A percentile compares a stretch with the other conserved stretches of the same genome.
Conservation (phyloP, 257 asterid species). For the Lantana camara region DNA sequence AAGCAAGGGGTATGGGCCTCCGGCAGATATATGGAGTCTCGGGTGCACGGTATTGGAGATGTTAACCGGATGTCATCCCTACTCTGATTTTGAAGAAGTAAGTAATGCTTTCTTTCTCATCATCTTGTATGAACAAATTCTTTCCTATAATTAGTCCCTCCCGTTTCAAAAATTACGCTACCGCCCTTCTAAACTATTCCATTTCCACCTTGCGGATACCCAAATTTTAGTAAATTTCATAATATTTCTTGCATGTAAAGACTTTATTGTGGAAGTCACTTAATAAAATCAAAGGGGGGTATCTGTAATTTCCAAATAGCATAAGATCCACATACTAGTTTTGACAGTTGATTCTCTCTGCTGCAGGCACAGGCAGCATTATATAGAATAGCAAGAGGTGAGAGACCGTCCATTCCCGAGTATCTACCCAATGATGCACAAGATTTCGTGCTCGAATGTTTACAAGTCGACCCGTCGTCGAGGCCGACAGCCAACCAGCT, state of each 20-base stretch:
- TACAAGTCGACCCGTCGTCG: slow-evolving; percentile 64
- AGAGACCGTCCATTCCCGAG: slow-evolving; percentile 65
- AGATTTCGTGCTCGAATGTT: slow-evolving; percentile 64
- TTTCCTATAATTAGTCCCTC: no score
- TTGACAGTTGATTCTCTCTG: slow-evolving; percentile 28
- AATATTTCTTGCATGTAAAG: no score
- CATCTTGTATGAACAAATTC: background rate
- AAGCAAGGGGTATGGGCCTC: slow-evolving; percentile 68
- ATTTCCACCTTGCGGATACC: no score
- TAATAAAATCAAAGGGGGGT: no score
- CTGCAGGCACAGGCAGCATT: slow-evolving; percentile 62
- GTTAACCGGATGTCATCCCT: slow-evolving; percentile 80
- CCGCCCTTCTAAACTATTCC: no score
- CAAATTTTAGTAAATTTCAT: no score
- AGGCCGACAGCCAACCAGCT: slow-evolving; percentile 90
- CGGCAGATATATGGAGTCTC: slow-evolving; percentile 99
- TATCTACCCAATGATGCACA: slow-evolving; percentile 72
- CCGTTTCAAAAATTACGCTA: no score
- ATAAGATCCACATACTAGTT: slow-evolving; percentile 7
- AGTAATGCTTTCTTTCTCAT: slow-evolving; percentile 33
- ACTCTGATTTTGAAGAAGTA: slow-evolving; percentile 68
- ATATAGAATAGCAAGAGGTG: slow-evolving; percentile 74
- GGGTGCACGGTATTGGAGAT: slow-evolving; percentile 97
- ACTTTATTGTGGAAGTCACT: no score
- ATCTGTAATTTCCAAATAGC: no score